These are phyloP conservation scores for Chlamydomonas sp. DNA, from an alignment of 139 green algal genomes.

Conservation along the genomic window DNA sequence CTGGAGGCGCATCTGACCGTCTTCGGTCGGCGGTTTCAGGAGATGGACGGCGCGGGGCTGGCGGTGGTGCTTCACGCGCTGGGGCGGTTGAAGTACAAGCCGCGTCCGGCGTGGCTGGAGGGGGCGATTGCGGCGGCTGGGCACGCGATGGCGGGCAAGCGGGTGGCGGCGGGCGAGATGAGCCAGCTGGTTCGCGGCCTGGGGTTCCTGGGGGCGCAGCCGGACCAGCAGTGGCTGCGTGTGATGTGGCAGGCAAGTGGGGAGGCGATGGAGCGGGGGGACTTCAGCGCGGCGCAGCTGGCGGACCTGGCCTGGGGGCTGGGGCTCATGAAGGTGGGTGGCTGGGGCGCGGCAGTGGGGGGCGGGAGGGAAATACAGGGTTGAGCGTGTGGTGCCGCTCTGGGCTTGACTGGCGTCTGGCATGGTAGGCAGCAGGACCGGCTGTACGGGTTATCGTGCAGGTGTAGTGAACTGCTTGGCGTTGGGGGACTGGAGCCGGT, in stretches of 20 bases:
- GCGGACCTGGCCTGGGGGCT: constrained; percentile 25
- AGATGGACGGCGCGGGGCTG: background rate
- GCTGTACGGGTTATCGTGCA: background rate
- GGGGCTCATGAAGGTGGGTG: constrained; percentile 15
- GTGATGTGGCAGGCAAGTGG: constrained; percentile 19
- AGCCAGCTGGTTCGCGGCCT: constrained; percentile 21
- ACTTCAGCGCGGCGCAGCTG: background rate
- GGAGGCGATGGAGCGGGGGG: background rate
- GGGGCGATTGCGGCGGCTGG: background rate
- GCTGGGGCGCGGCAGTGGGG: background rate
- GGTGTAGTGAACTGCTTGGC: no score
- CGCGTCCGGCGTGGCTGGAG: background rate
- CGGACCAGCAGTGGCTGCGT: constrained; percentile 8
- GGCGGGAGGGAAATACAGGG: background rate
- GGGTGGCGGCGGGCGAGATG: constrained; percentile 5
- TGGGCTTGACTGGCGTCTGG: background rate
- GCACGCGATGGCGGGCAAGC: background rate
- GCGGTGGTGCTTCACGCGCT: background rate
- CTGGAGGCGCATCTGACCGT: background rate
- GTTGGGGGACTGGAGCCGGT: no score
- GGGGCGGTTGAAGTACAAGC: constrained; percentile 31
- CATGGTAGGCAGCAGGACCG: background rate
- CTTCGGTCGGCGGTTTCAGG: background rate
- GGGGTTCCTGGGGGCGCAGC: constrained; percentile 8
- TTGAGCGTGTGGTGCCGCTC: background rate